These are phyloP conservation scores for Globisporangium radiosum DNA, from an alignment of 352 stramenopile species.

Conservation along the genomic window DNA sequence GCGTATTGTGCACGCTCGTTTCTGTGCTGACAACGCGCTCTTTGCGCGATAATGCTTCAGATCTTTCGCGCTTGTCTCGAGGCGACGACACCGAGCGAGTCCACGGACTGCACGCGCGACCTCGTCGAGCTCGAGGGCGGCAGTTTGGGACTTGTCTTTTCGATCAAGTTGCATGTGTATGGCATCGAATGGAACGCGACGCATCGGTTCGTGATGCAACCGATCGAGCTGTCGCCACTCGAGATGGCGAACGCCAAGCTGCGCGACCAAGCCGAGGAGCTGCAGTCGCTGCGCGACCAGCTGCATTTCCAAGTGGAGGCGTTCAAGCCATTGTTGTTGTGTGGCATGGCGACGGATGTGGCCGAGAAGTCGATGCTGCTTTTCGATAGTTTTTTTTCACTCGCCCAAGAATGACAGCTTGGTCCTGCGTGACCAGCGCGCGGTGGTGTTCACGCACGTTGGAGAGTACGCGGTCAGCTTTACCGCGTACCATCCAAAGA, in stretches of 20 bases:
- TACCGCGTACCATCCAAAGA: background rate
- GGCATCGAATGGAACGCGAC: background rate
- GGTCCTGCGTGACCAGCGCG: background rate
- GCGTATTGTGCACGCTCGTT: no score
- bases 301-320: background rate
- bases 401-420: background rate
- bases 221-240: background rate
- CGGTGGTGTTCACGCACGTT: background rate
- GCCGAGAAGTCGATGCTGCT: no score
- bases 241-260: background rate
- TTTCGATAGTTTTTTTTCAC: no score
- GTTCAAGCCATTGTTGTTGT: background rate
- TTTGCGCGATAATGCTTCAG: no score
- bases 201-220: background rate
- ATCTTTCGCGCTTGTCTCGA: background rate
- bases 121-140: background rate
- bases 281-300: background rate
- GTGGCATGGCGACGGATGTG: background rate
- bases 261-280: background rate
- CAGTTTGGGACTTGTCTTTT: background rate
- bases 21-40: no score
- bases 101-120: background rate
- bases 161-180: background rate
- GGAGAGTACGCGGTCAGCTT: background rate
- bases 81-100: background rate